Percentiles rank a stretch among this genome's conserved stretches.
These are phyloP conservation scores for Penicillium nordicum DNA, from an alignment of 2,329 filamentous ascomycete species.

Conservation along the genomic window DNA sequence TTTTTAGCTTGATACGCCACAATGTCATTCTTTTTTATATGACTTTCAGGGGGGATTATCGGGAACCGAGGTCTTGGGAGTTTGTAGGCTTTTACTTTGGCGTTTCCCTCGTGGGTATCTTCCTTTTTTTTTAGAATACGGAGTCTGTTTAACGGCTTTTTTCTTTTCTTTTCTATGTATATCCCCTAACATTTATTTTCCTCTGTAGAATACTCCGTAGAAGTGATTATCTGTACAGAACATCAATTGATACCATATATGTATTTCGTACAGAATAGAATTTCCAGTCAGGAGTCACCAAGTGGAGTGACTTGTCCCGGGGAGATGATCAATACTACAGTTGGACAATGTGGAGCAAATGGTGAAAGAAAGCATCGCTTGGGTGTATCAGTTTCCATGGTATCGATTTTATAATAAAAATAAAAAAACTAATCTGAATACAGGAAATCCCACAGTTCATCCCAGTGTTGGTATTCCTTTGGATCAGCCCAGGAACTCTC, in stretches of 20 bases:
- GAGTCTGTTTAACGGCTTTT: background rate
- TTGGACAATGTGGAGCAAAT: constrained; percentile 11
- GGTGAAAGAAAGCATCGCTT: background rate
- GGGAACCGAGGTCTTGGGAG: background rate
- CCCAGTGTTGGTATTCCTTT: background rate
- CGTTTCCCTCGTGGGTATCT: background rate
- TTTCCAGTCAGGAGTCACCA: constrained; percentile 11
- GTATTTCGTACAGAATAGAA: background rate
- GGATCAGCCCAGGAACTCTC: background rate
- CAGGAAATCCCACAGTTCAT: background rate
- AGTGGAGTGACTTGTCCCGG: constrained; percentile 15
- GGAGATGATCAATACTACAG: constrained; percentile 18
- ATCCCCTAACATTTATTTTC: background rate
- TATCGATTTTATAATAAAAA: background rate
- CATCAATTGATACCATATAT: background rate
- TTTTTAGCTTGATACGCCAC: background rate
- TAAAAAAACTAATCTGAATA: background rate
- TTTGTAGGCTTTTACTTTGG: background rate
- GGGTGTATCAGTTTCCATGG: background rate
- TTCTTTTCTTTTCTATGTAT: background rate
- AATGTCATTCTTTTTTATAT: constrained; percentile 9
- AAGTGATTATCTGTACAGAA: background rate
- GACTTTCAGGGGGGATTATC: constrained; percentile 1
- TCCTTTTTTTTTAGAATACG: background rate
- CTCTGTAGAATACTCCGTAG: background rate